Base-by-base conservation (phyloP, 1,284 basidiomycete genomes). In the Lignosus rhinocerotis region DNA sequence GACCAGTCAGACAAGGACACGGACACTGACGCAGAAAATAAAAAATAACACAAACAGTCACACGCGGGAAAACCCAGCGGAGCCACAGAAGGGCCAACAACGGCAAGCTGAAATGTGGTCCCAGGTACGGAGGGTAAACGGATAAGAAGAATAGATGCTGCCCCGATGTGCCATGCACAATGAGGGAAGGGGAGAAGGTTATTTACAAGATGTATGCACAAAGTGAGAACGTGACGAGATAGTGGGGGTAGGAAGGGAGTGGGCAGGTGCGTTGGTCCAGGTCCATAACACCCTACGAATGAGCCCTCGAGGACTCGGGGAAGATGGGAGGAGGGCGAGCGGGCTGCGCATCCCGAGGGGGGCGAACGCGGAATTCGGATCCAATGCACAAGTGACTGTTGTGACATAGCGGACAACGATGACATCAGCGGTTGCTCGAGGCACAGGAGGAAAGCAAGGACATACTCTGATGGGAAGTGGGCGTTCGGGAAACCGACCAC, bases 401-500 rank as follows among this genome's bases (percentile, higher is more conserved):
- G 12, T 19, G 14, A 10, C 25, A 56, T 36, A 41, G 65, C 63
- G 61, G 56, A 34, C 59, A 60, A 50, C 51, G 54, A 32, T 41
- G 50, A 50, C 50, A 60, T 69, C 56, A 69, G 58, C 66, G 58
- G 64, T 65, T 56, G 42, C 16, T 60, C 59, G 56, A 47, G 44
- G 46, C 38, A 58, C 39, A 54, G 61, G 53, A 52, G 52, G 45
- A 53, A 52, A 53, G 56, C 58, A 56, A 43, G 62, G 25, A 89
- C 93, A 73, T 75, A 96, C 93, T 96, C 93, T 63, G 92, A 95
- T 39, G 96, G 94, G 82, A 96, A 97, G 72, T 98, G 94, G 7
- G 90, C 88, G 72, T 98, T 97, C 42, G 96, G 96, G 82, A 99
- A 99, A 32, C 97, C 97, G 53, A 98, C 96, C 10, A 88, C 87